phyloP scores from a whole-genome alignment of 345 rosid species.

The Zanthoxylum bungeanum region DNA sequence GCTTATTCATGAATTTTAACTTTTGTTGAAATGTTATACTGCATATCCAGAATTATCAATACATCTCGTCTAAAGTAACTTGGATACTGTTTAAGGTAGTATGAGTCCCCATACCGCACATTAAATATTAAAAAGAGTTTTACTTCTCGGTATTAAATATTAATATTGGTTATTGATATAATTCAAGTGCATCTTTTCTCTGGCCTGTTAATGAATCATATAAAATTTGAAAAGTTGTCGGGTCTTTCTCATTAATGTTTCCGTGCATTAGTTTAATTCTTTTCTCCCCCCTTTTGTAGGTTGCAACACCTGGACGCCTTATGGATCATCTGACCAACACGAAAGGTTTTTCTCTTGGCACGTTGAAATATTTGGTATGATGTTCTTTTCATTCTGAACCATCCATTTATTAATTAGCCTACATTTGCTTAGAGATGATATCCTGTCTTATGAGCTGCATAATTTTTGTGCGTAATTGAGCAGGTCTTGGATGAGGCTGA shows the following conservation, averaged over 20 bases:
- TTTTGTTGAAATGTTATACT: background rate
- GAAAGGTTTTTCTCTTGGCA: conserved; percentile 82
- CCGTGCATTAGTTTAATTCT: background rate
- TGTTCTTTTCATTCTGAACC: conserved; percentile 1
- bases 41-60: background rate
- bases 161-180: background rate
- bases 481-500: conserved; percentile 98
- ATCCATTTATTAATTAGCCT: background rate
- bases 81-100: background rate
- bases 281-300: conserved; percentile 34
- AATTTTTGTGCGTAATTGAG: conserved; percentile 13
- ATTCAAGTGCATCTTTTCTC: background rate
- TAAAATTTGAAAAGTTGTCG: conserved; percentile 1
- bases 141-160: background rate
- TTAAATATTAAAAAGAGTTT: background rate
- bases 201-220: background rate
- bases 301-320: conserved; percentile 94
- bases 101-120: background rate
- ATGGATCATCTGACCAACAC: conserved; percentile 84
- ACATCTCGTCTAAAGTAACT: background rate
- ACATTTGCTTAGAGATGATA: background rate
- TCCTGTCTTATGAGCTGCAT: background rate
- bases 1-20: background rate
- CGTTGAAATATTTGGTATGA: conserved; percentile 75
- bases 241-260: conserved; percentile 4